phyloP scores from a whole-genome alignment of 2,329 filamentous ascomycete species.

The Juglanconis juglandina region DNA sequence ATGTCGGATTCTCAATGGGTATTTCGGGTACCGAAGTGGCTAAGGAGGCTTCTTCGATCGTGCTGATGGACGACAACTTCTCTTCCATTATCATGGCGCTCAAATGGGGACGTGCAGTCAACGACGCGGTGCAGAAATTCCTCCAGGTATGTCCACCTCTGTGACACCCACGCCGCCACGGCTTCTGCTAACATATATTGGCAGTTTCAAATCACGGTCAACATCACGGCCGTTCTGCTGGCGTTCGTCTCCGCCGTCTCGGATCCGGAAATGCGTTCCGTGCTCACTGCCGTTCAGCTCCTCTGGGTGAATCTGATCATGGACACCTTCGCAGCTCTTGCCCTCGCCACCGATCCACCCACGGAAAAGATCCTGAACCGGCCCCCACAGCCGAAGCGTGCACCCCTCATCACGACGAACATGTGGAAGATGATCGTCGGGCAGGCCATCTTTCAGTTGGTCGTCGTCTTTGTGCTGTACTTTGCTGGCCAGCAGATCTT shows the following conservation, averaged over 20 bases:
- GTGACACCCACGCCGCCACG: neutral
- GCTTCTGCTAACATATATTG: neutral
- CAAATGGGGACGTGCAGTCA: constrained; percentile 66
- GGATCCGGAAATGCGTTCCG: constrained; percentile 50
- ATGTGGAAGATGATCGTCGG: constrained; percentile 68
- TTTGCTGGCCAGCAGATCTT: constrained; percentile 58
- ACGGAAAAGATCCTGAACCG: constrained; percentile 55
- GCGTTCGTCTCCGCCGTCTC: constrained; percentile 64
- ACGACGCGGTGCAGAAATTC: constrained; percentile 66
- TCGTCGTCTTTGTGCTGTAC: constrained; percentile 57
- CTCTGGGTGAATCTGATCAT: constrained; percentile 70
- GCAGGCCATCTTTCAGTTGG: constrained; percentile 58
- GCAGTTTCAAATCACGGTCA: constrained; percentile 66
- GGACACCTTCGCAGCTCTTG: constrained; percentile 65
- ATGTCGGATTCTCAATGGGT: constrained; percentile 68
- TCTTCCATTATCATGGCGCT: constrained; percentile 63
- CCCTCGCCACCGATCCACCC: constrained; percentile 62
- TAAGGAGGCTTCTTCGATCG: constrained; percentile 66
- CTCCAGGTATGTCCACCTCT: constrained; percentile 44
- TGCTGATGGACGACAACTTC: constrained; percentile 66
- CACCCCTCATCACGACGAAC: constrained; percentile 67
- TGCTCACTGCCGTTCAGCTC: constrained; percentile 64
- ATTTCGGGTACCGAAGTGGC: constrained; percentile 65
- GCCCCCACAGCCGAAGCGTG: constrained; percentile 56
- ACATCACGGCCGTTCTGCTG: constrained; percentile 64